Base-by-base conservation (phyloP, 306 rosid species). In the Arachis hypogaea region DNA sequence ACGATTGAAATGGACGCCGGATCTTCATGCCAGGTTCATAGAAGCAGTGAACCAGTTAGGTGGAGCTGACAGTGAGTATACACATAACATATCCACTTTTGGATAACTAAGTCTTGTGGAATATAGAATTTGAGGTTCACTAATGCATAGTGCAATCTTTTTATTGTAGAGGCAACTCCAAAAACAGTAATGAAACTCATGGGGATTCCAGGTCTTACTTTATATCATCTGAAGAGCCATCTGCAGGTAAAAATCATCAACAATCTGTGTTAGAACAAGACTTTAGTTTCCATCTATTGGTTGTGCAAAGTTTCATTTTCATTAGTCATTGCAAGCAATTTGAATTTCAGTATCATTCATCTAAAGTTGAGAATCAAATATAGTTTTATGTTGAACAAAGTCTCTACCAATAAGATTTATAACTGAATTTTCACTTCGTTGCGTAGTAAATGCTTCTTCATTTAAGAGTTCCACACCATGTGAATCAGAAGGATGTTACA, bases 171-270 rank as follows among this genome's bases (percentile, higher is more conserved):
- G 80, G 98, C 98, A 12, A 94, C 98, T 68, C 98, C 98, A 18
- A 94, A 94, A 88, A 94, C 96, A 3, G 98, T 94, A 9, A 88
- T 94, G 97, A 94, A 94, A 85, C 90, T 94, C 70, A 94, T 94
- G 98, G 93, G 97, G 41, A 89, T 94, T 81, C 90, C 92, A 0
- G 98, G 98, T 30, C 97, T 94, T 67, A 94, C 98, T 33, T 82
- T 91, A 41, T 94, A 94, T 80, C 98, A 94, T 82, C 85, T 94
- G 11, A 94, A 94, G 85, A 91, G 97, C 69, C 98, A 94, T 88
- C 98, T 94, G 62, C 98, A 94, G 96, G 98, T 93, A 77, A 83
- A 63, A 64, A 78, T 36, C 75, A 54, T 36, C 30, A 49, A 4
- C 60, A 59, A 12, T 66, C n/a, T 57, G 29, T 42, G 9, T 66